Conservation (phyloP, 495 filamentous ascomycete species). For the Aspergillus baeticus region DNA sequence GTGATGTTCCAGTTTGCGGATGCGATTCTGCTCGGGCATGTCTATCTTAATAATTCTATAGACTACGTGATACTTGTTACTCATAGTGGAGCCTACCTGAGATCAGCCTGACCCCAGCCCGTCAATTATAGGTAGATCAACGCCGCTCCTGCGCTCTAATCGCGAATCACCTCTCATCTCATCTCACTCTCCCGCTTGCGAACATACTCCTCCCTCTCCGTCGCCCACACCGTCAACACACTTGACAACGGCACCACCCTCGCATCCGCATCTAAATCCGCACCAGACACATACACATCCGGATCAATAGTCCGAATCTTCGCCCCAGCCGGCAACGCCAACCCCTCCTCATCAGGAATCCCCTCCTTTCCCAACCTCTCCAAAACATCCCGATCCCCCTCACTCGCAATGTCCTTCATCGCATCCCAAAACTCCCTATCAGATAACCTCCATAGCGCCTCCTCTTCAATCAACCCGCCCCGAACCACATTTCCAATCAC, state of each 20-base stretch:
- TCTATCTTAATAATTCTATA: too few relatives aligned
- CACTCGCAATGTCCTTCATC: constrained; percentile 26
- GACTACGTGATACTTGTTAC: too few relatives aligned
- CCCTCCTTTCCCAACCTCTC: constrained; percentile 31
- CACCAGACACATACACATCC: constrained; percentile 25
- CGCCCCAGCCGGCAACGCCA: constrained; percentile 25
- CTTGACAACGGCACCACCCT: constrained; percentile 29
- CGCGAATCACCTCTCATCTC: too few relatives aligned
- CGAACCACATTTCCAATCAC: constrained; percentile 30
- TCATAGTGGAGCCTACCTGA: too few relatives aligned
- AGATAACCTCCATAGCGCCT: constrained; percentile 34
- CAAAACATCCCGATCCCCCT: constrained; percentile 24
- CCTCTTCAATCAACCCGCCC: constrained; percentile 24
- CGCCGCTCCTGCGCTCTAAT: too few relatives aligned
- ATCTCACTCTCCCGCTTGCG: too few relatives aligned
- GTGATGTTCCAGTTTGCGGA: too few relatives aligned
- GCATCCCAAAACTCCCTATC: constrained; percentile 38
- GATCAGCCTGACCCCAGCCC: too few relatives aligned
- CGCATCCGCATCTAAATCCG: neutral
- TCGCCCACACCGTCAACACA: constrained; percentile 28
- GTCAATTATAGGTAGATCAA: too few relatives aligned
- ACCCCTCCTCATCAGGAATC: constrained; percentile 26
- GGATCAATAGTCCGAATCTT: constrained; percentile 43
- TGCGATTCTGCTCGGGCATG: too few relatives aligned
- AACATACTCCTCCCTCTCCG: constrained; percentile 35